These are phyloP conservation scores for Sungouiozyma intestinalis DNA, from an alignment of 805 yeast species.

Conservation along the genomic window DNA sequence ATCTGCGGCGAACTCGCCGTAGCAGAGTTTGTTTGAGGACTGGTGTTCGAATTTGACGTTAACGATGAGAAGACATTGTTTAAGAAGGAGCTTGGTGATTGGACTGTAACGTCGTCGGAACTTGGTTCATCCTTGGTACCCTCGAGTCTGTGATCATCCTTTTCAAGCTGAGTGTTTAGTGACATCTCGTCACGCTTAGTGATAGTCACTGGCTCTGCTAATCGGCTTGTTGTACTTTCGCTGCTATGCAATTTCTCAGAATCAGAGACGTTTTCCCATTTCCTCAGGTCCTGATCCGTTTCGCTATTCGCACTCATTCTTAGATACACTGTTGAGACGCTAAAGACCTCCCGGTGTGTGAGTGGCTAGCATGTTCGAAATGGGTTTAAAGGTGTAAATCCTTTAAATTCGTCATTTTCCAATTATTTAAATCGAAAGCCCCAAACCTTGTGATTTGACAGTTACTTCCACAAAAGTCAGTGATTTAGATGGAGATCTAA, in stretches of 20 bases:
- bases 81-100: slow-evolving; percentile 9
- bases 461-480: too few relatives aligned
- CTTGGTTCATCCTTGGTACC: background rate
- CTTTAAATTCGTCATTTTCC: background rate
- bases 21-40: background rate
- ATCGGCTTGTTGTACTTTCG: background rate
- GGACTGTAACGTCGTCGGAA: background rate
- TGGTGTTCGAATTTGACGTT: background rate
- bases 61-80: slow-evolving; percentile 6
- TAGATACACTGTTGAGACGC: background rate
- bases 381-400: background rate
- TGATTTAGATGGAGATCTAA: background rate
- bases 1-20: slow-evolving; percentile 18
- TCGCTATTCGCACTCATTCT: background rate
- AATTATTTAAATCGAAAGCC: background rate
- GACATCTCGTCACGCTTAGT: background rate
- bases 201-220: background rate
- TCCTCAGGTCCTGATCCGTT: slow-evolving; percentile 7
- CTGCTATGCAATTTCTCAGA: slow-evolving; percentile 2
- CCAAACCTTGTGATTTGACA: too few relatives aligned
- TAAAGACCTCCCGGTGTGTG: background rate
- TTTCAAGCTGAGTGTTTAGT: background rate
- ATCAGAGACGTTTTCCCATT: slow-evolving; percentile 18
- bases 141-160: background rate
- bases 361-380: background rate